Conservation (phyloP, 2,329 filamentous ascomycete species). For the Cordyceps cicadae region DNA sequence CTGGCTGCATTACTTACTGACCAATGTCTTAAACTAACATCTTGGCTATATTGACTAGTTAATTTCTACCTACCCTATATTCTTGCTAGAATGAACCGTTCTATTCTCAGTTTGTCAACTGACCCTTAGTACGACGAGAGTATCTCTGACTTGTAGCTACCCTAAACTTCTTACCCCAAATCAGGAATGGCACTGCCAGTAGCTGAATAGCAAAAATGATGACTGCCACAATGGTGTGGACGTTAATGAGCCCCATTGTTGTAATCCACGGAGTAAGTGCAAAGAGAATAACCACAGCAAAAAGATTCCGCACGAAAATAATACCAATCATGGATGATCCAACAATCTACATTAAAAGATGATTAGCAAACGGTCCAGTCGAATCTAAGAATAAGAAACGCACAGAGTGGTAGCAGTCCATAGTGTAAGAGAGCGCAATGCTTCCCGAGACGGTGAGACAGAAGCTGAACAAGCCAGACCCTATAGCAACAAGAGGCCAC, state of each 20-base stretch:
- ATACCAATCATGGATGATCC: conserved; percentile 23
- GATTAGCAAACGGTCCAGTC: not conserved
- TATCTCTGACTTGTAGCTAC: not conserved
- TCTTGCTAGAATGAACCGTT: not conserved
- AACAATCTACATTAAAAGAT: not conserved
- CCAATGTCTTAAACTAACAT: no score
- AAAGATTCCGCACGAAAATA: conserved; percentile 24
- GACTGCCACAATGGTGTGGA: conserved; percentile 21
- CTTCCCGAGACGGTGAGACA: not conserved
- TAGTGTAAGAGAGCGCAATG: conserved; percentile 10
- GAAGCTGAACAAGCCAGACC: conserved; percentile 7
- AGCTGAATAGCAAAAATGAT: conserved; percentile 19
- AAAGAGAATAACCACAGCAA: conserved; percentile 23
- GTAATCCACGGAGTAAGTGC: conserved; percentile 23
- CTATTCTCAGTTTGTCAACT: not conserved
- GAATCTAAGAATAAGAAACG: not conserved
- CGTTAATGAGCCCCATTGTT: conserved; percentile 22
- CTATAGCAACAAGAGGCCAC: conserved; percentile 7
- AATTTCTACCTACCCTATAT: not conserved
- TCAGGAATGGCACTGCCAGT: conserved; percentile 22
- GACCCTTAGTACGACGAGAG: not conserved
- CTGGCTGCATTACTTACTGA: no score
- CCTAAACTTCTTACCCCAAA: conserved; percentile 22
- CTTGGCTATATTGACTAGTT: no score
- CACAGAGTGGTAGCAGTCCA: conserved; percentile 11